Base-by-base conservation (phyloP, 805 yeast species). In the Kluyveromyces siamensis region DNA sequence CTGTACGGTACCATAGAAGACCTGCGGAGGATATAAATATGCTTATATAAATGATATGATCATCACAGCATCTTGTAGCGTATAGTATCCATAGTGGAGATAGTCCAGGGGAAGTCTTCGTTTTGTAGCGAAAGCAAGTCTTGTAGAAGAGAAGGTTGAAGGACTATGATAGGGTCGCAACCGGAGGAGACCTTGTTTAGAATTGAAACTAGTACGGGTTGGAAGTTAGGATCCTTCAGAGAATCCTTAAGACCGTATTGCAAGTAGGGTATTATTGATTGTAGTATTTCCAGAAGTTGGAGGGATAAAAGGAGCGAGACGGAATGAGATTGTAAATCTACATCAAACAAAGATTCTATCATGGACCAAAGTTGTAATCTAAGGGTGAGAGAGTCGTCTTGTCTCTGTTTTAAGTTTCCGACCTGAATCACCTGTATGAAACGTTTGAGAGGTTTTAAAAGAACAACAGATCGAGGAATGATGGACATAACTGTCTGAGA, bases 321-420 rank as follows among this genome's bases (percentile, higher is more conserved):
- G 10, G 43, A 40, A 38, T 33, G 39, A 16, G 40, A 19, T 16
- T 37, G 21, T 6, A n/a, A n/a, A 11, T 33, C n/a, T 21, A 18
- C 8, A 17, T 36, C 17, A n/a, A 43, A 38, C 4, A 43, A 38
- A 19, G 45, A 43, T 21, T 43, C 45, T 5, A 43, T 35, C 6
- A 43, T 39, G 39, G 45, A 43, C 45, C 45, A 43, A 25, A 43
- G 45, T 21, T 43, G 45, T 39, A 43, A 21, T 16, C 45, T 5
- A 25, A 43, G 39, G 19, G 27, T 43, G 10, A 43, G n/a, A 10
- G 45, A 59, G 18, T 60, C 61, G 48, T 64, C 68, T 19, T 60
- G 59, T 9, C 55, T 54, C 46, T 64, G 67, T 40, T 63, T 62
- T 55, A 63, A 53, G 42, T 61, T 63, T 2, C 68, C 68, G 2